phyloP scores from a whole-genome alignment of 1,284 basidiomycete species.

The Malassezia nana region DNA sequence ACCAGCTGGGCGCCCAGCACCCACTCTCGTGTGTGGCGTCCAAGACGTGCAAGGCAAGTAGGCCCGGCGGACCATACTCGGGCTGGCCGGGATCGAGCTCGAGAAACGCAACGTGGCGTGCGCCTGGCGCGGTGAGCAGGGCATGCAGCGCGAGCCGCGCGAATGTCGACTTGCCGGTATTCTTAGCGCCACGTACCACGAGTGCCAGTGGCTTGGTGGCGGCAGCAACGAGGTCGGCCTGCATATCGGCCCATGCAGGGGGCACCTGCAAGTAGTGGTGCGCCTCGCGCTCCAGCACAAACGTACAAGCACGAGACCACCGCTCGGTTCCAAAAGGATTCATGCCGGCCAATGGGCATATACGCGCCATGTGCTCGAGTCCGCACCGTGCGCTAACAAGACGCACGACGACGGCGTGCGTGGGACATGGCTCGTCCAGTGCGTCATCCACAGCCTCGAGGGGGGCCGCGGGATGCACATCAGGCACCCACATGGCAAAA shows the following conservation, averaged over 20 bases:
- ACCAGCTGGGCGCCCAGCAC: constrained; percentile 34
- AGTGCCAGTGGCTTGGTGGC: constrained; percentile 33
- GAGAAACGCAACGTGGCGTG: constrained; percentile 65
- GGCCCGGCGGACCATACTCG: constrained; percentile 78
- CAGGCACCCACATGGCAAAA: constrained; percentile 2
- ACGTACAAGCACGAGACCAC: not conserved
- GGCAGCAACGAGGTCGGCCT: not conserved
- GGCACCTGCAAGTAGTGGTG: constrained; percentile 3
- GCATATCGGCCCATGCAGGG: constrained; percentile 2
- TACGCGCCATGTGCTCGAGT: constrained; percentile 11
- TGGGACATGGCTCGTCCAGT: not conserved
- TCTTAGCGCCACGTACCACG: constrained; percentile 72
- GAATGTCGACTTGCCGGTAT: constrained; percentile 81
- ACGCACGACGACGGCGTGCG: not conserved
- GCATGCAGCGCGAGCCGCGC: constrained; percentile 65
- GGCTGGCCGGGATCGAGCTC: constrained; percentile 89
- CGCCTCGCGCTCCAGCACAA: not conserved
- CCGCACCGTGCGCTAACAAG: not conserved
- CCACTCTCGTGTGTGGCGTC: not conserved
- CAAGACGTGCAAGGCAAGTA: constrained; percentile 69
- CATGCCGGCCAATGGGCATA: constrained; percentile 12
- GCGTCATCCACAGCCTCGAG: not conserved
- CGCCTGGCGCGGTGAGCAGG: constrained; percentile 54
- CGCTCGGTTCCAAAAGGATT: constrained; percentile 4
- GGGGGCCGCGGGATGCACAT: constrained; percentile 3